These are phyloP conservation scores for Fusarium sublunatum DNA, from an alignment of 2,329 filamentous ascomycete species.

Conservation along the genomic window DNA sequence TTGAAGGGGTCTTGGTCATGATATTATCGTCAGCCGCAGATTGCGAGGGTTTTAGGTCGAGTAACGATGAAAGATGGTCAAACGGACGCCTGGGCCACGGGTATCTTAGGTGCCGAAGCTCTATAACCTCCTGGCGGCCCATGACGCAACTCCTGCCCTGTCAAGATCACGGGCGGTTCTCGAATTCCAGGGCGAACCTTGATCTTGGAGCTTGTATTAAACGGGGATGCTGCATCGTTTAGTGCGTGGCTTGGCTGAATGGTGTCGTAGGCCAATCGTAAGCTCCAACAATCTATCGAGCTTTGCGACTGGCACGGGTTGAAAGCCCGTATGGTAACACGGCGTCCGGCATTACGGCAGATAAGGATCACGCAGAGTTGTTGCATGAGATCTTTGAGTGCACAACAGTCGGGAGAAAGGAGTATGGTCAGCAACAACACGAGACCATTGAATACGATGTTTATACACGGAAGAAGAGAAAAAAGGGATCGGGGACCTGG, in stretches of 20 bases:
- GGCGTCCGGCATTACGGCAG: slow-evolving; percentile 27
- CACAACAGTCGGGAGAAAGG: slow-evolving; percentile 17
- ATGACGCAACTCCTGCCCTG: slow-evolving; percentile 16
- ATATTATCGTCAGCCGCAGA: slow-evolving; percentile 11
- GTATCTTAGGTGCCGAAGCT: not conserved
- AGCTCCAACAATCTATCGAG: slow-evolving; percentile 22
- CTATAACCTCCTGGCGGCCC: slow-evolving; percentile 1
- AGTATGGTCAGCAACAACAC: slow-evolving; percentile 37
- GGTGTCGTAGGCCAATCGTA: slow-evolving; percentile 21
- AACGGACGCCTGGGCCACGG: not conserved
- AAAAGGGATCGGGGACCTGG: slow-evolving; percentile 22
- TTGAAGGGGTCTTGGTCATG: slow-evolving; percentile 10
- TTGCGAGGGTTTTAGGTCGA: slow-evolving; percentile 13
- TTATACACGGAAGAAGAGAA: not conserved
- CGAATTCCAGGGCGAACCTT: slow-evolving; percentile 12
- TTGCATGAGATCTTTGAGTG: slow-evolving; percentile 11
- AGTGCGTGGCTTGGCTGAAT: slow-evolving; percentile 27
- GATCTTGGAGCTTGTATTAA: slow-evolving; percentile 23
- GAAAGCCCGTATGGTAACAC: slow-evolving; percentile 8
- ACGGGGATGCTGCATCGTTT: slow-evolving; percentile 21
- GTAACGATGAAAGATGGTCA: not conserved
- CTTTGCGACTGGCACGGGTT: slow-evolving; percentile 19
- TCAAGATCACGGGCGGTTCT: slow-evolving; percentile 27
- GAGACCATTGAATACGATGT: slow-evolving; percentile 44
- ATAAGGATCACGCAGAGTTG: slow-evolving; percentile 19